Percentiles rank a stretch among this genome's conserved stretches.
These are phyloP conservation scores for Lodderomyces orthopsilosis DNA, from an alignment of 1,139 yeast species.

Conservation along the genomic window DNA sequence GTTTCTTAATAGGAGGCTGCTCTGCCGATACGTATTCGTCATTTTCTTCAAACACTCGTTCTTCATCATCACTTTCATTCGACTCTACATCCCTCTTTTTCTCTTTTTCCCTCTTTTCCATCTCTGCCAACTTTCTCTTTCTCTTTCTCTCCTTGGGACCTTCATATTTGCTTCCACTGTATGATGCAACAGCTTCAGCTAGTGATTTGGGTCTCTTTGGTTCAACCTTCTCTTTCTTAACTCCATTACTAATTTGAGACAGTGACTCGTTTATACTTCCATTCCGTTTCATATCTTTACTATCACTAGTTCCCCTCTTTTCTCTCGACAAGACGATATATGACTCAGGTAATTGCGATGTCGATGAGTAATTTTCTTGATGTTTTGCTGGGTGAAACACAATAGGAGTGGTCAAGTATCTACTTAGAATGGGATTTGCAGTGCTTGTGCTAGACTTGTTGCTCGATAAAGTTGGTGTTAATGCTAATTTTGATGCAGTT, in stretches of 20 bases:
- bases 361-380: constrained; percentile 28
- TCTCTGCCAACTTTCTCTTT: constrained; percentile 18
- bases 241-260: neutral
- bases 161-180: constrained; percentile 51
- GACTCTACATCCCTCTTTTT: constrained; percentile 11
- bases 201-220: constrained; percentile 43
- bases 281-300: constrained; percentile 1
- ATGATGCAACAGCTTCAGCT: constrained; percentile 63
- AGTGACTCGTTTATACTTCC: neutral
- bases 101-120: constrained; percentile 9
- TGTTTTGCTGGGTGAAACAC: constrained; percentile 53
- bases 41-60: neutral
- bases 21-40: neutral
- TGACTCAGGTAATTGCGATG: constrained; percentile 10
- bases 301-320: neutral
- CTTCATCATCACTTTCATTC: constrained; percentile 1
- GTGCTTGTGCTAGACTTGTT: constrained; percentile 3
- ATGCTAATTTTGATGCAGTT: neutral
- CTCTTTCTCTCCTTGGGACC: constrained; percentile 38
- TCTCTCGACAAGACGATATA: constrained; percentile 35
- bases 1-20: constrained; percentile 6
- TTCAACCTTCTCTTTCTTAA: neutral
- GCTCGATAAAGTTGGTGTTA: constrained; percentile 4
- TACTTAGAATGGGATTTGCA: constrained; percentile 47
- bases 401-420: constrained; percentile 57